phyloP scores from a whole-genome alignment of 208 protist genomes.

The Crithidia brevicula region DNA sequence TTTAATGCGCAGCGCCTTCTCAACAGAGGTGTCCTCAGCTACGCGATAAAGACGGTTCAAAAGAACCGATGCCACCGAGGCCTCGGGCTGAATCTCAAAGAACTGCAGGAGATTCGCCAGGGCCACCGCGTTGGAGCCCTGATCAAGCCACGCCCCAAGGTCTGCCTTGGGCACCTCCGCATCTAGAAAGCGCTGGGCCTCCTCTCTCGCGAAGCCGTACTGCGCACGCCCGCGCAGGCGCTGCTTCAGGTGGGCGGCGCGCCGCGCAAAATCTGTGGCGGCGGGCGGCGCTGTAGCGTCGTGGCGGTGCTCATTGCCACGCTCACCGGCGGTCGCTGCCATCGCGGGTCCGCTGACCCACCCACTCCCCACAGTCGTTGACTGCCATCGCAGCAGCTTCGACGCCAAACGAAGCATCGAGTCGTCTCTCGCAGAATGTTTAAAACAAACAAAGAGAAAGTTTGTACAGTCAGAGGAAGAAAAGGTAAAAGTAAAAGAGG shows the following conservation, averaged over 20 bases:
- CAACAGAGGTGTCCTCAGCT: slow-evolving; percentile 48
- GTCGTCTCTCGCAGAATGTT: too few species aligned
- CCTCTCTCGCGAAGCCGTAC: slow-evolving; percentile 67
- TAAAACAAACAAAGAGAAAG: not conserved
- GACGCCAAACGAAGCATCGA: slow-evolving; percentile 4
- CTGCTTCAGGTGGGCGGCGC: slow-evolving; percentile 62
- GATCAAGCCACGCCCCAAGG: slow-evolving; percentile 74
- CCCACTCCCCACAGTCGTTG: not conserved
- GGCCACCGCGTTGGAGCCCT: slow-evolving; percentile 69
- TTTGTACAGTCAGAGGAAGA: too few species aligned
- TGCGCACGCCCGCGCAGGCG: slow-evolving; percentile 60
- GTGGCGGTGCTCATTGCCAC: not conserved
- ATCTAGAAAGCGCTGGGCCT: slow-evolving; percentile 84
- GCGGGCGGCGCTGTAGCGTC: not conserved
- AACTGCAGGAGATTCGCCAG: slow-evolving; percentile 73
- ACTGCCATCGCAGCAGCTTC: slow-evolving; percentile 12
- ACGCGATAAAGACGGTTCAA: slow-evolving; percentile 65
- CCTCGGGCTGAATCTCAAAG: slow-evolving; percentile 82
- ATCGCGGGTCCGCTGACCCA: too few species aligned
- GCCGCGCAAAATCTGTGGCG: slow-evolving; percentile 49
- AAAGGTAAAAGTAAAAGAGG: too few species aligned
- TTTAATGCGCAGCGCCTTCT: slow-evolving; percentile 26
- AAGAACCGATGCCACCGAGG: slow-evolving; percentile 57
- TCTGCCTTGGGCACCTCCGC: slow-evolving; percentile 68
- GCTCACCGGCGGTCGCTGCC: too few species aligned